Percentiles rank a stretch among this genome's conserved stretches.
These are phyloP conservation scores for Wickerhamomyces silvicola DNA, from an alignment of 805 yeast genomes.

Conservation along the genomic window DNA sequence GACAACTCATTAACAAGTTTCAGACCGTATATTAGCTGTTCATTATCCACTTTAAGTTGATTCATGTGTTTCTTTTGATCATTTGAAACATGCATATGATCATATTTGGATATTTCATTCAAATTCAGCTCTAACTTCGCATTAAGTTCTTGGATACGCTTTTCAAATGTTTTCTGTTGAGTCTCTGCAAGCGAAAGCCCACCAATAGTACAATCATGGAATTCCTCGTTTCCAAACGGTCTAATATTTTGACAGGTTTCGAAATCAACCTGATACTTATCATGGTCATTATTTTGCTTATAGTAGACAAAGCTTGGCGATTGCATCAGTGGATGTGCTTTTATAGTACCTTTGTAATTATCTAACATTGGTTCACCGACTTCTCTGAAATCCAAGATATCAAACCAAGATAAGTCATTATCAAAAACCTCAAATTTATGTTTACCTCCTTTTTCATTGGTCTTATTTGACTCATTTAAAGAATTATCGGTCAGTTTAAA, in stretches of 20 bases:
- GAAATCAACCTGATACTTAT: conserved; percentile 32
- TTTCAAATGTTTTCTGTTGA: conserved; percentile 32
- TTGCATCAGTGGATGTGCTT: conserved; percentile 54
- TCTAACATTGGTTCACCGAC: conserved; percentile 37
- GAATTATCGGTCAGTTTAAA: conserved; percentile 29
- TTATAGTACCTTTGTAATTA: conserved; percentile 34
- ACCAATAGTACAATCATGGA: conserved; percentile 52
- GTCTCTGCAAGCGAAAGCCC: conserved; percentile 37
- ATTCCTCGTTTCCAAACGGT: conserved; percentile 47
- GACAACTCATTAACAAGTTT: conserved; percentile 12
- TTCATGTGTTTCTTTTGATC: conserved; percentile 5
- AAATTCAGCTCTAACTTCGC: conserved; percentile 29
- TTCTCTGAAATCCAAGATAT: conserved; percentile 55
- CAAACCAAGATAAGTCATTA: conserved; percentile 55
- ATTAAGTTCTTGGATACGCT: conserved; percentile 12
- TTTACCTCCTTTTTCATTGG: conserved; percentile 6
- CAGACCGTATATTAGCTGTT: conserved; percentile 17
- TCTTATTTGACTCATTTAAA: conserved; percentile 4
- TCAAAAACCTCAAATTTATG: conserved; percentile 38
- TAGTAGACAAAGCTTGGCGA: conserved; percentile 67
- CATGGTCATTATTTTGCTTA: conserved; percentile 51
- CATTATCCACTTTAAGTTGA: conserved; percentile 19
- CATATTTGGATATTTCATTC: conserved; percentile 16
- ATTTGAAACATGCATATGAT: conserved; percentile 20
- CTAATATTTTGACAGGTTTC: conserved; percentile 26